Conservation (phyloP, 257 asterid genomes). For the Solanum ossicruentum region DNA sequence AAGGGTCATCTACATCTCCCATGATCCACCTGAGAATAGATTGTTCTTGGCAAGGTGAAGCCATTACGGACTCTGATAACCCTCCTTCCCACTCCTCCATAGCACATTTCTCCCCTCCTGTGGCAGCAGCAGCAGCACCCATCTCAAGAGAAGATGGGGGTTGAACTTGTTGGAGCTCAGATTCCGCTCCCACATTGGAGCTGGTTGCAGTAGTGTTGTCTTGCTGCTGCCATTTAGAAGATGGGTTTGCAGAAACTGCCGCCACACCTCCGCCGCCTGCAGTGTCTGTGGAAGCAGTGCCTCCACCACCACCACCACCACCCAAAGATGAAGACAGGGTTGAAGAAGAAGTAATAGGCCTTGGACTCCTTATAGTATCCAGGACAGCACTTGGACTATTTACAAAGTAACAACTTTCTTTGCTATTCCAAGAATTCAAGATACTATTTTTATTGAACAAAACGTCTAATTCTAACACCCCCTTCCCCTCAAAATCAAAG, state of each 20-base stretch:
- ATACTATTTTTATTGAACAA: constrained; percentile 1
- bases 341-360: constrained; percentile 64
- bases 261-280: constrained; percentile 52
- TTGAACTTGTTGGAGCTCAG: constrained; percentile 33
- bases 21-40: constrained; percentile 70
- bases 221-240: constrained; percentile 65
- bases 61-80: constrained; percentile 54
- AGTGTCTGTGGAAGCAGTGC: constrained; percentile 51
- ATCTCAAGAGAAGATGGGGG: constrained; percentile 55
- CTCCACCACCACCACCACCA: constrained; percentile 35
- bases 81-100: constrained; percentile 92
- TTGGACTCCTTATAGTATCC: constrained; percentile 61
- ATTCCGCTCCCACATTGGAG: constrained; percentile 55
- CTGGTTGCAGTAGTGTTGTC: constrained; percentile 68
- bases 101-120: constrained; percentile 36
- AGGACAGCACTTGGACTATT: constrained; percentile 44
- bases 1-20: constrained; percentile 88
- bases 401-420: constrained; percentile 16
- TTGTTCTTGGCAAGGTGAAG: constrained; percentile 65
- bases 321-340: constrained; percentile 81
- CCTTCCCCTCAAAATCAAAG: constrained; percentile 87
- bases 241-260: constrained; percentile 64
- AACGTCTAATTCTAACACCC: constrained; percentile 46
- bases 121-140: constrained; percentile 16
- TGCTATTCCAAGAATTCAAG: constrained; percentile 8